These are phyloP conservation scores for Kwoniella pini DNA, from an alignment of 768 basidiomycete species.

Conservation along the genomic window DNA sequence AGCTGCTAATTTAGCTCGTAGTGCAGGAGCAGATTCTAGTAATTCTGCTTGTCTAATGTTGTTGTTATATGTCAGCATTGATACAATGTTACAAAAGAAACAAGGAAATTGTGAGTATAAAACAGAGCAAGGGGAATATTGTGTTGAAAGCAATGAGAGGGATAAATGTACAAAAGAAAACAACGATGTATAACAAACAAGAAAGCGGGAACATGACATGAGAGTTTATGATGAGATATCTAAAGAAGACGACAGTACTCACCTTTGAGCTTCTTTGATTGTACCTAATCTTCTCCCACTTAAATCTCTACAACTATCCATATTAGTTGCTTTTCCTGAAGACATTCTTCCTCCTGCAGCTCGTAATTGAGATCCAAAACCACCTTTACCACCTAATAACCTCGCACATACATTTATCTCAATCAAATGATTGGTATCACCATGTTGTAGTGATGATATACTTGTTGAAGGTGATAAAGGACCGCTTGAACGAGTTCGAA, in stretches of 20 bases:
- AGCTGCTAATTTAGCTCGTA: constrained; percentile 73
- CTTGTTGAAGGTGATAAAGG: constrained; percentile 55
- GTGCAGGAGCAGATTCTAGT: constrained; percentile 77
- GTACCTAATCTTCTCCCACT: constrained; percentile 86
- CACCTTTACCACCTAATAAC: constrained; percentile 89
- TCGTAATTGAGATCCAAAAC: constrained; percentile 92
- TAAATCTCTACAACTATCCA: constrained; percentile 90
- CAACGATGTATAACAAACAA: too few species aligned
- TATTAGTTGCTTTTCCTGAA: constrained; percentile 69
- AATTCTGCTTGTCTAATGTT: constrained; percentile 48
- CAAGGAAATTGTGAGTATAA: too few species aligned
- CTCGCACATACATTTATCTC: constrained; percentile 69
- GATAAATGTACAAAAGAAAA: too few species aligned
- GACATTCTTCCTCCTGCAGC: constrained; percentile 98
- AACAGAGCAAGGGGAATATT: too few species aligned
- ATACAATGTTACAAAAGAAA: too few species aligned
- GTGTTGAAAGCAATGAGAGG: too few species aligned
- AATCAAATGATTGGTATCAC: constrained; percentile 20
- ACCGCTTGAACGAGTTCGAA: constrained; percentile 28
- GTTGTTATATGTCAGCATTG: not conserved
- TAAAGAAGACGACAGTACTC: constrained; percentile 38
- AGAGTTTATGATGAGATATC: not conserved
- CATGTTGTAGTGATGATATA: constrained; percentile 19
- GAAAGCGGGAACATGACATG: too few species aligned
- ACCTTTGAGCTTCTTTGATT: constrained; percentile 95